Base-by-base conservation (phyloP, 352 stramenopile species). In the Pythium sukuiense region DNA sequence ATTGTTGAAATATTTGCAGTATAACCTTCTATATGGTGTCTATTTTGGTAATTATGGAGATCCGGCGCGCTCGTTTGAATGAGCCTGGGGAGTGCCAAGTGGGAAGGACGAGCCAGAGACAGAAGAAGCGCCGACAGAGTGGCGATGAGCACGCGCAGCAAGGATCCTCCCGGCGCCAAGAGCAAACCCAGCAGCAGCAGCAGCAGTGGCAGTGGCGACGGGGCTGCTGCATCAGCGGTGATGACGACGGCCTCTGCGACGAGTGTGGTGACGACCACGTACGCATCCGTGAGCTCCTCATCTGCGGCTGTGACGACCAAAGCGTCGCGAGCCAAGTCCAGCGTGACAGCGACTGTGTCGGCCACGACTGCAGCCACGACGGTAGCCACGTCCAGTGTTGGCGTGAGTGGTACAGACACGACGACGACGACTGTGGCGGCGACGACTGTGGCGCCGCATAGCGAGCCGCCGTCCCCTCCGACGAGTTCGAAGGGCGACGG, bases 11-110 rank as follows among this genome's bases (percentile, higher is more conserved):
- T 16, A 61, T 30, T 2, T 20, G 9, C 0, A 29, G 29, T 8
- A 20, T 49, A 61, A 61, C 43, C 33, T 68, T 59, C 59, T 13
- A 66, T 60, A 18, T 55, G 6, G 5, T 9, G 61, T 45, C 9
- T 39, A 68, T 27, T 41, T 30, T 16, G 2, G 61, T 58, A 56
- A 68, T 68, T 62, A 58, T 56, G 35, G 5, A 8, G 11, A 41
- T 29, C 6, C 33, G 30, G 14, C 18, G 4, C 24, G 41, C 39
- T 52, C 32, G 50, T 66, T 53, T 53, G 49, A 59, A 59, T 53
- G 39, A 59, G 49, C 53, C 59, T 59, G 29, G 48, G 30, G 59
- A 26, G 41, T 24, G 16, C 3, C 41, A 18, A 48, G 41, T 18
- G 41, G 41, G n/a, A 52, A 30, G n/a, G 9, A 29, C 45, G 11